These are phyloP conservation scores for Albifimbria verrucaria DNA, from an alignment of 2,329 filamentous ascomycete genomes.

Conservation along the genomic window DNA sequence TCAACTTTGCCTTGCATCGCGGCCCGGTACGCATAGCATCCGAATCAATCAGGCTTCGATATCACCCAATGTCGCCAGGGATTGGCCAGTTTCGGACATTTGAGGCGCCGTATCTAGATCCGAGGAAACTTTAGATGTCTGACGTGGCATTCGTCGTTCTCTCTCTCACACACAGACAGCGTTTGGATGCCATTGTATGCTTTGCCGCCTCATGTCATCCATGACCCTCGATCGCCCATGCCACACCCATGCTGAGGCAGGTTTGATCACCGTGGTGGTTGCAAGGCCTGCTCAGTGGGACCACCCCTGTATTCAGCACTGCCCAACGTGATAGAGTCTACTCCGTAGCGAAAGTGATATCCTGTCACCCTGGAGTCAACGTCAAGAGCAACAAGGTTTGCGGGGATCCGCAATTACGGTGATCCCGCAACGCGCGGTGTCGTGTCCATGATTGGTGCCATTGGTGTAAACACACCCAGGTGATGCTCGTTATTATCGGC, in stretches of 20 bases:
- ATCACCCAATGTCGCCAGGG: background rate
- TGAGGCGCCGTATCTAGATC: background rate
- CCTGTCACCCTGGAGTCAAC: no score
- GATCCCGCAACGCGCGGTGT: no score
- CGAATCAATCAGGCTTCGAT: background rate
- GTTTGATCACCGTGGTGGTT: background rate
- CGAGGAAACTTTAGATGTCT: background rate
- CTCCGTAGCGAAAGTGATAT: background rate
- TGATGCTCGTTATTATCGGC: background rate
- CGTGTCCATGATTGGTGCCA: no score
- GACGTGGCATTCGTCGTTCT: background rate
- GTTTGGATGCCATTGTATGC: background rate
- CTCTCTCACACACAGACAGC: background rate
- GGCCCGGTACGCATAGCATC: background rate
- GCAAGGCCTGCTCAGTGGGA: background rate
- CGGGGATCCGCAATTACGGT: no score
- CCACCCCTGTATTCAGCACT: background rate
- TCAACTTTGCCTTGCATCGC: background rate
- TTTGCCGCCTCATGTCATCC: background rate
- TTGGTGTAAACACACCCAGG: no score
- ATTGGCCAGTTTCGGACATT: background rate
- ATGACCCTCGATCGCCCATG: background rate
- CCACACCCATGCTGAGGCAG: background rate
- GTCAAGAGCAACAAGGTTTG: no score
- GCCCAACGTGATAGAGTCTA: no score